A percentile compares a stretch with the other conserved stretches of the same genome.
Conservation (phyloP, 345 rosid species). For the Ceriops tagal region DNA sequence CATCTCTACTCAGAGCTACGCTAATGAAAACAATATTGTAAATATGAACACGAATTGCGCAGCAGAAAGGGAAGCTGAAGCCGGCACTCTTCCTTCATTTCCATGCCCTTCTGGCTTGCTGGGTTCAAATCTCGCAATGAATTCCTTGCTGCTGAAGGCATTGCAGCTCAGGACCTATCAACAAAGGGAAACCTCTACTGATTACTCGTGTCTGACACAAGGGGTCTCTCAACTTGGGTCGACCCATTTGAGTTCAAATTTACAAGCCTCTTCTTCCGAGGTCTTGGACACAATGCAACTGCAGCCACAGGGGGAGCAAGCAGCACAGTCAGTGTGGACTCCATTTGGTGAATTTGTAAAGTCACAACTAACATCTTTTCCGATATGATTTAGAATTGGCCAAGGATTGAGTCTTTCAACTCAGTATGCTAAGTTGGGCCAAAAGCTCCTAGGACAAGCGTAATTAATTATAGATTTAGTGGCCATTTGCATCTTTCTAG, state of each 20-base stretch:
- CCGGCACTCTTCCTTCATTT: conserved; percentile 28
- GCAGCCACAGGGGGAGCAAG: conserved; percentile 61
- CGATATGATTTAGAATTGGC: too few relatives aligned
- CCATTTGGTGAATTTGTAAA: conserved; percentile 55
- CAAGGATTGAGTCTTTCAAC: too few relatives aligned
- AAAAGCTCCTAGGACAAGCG: too few relatives aligned
- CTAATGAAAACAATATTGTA: conserved; percentile 24
- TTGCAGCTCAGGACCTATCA: conserved; percentile 63
- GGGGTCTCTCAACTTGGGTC: conserved; percentile 32
- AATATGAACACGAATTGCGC: conserved; percentile 33
- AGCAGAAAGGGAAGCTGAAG: conserved; percentile 25
- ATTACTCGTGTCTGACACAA: conserved; percentile 40
- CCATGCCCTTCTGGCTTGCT: conserved; percentile 64
- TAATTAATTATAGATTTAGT: too few relatives aligned
- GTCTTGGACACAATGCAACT: conserved; percentile 32
- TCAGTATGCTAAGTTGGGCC: too few relatives aligned
- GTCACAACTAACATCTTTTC: conserved; percentile 16
- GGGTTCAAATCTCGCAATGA: conserved; percentile 61
- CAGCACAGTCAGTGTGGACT: conserved; percentile 74
- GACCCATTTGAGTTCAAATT: conserved; percentile 28
- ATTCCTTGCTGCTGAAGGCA: conserved; percentile 81
- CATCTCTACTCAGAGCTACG: conserved; percentile 4
- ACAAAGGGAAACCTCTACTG: conserved; percentile 43
- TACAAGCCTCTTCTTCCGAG: conserved; percentile 57
- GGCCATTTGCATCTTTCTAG: too few relatives aligned